These are phyloP conservation scores for Neoboletus subvelutipes DNA, from an alignment of 768 basidiomycete species.

Conservation along the genomic window DNA sequence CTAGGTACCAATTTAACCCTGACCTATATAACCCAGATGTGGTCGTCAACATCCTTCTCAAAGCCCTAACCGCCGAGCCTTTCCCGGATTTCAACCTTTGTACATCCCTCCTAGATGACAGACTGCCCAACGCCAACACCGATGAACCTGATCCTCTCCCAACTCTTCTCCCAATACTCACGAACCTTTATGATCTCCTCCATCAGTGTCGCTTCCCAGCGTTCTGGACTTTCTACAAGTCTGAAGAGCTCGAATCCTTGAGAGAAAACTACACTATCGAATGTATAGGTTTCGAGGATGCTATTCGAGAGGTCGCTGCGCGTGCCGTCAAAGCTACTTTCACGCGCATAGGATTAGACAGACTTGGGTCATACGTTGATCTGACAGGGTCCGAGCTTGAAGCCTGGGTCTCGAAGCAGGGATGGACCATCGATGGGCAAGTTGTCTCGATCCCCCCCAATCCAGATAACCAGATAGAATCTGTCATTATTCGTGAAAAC, in stretches of 20 bases:
- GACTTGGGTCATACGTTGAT: slow-evolving; percentile 72
- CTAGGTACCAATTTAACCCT: slow-evolving; percentile 94
- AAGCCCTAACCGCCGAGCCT: slow-evolving; percentile 81
- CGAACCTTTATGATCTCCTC: slow-evolving; percentile 65
- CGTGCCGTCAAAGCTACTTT: slow-evolving; percentile 79
- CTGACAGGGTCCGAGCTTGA: slow-evolving; percentile 62
- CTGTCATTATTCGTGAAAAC: slow-evolving; percentile 79
- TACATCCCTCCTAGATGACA: slow-evolving; percentile 87
- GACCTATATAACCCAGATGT: slow-evolving; percentile 92
- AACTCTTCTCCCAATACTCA: slow-evolving; percentile 63
- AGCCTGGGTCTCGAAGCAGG: slow-evolving; percentile 59
- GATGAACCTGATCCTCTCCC: slow-evolving; percentile 86
- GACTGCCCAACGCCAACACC: slow-evolving; percentile 48
- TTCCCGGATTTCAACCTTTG: slow-evolving; percentile 94
- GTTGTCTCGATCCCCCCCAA: slow-evolving; percentile 75
- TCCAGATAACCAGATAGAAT: slow-evolving; percentile 86
- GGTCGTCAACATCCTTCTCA: slow-evolving; percentile 91
- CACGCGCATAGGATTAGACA: slow-evolving; percentile 63
- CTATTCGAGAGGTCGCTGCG: slow-evolving; percentile 75
- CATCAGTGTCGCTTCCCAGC: slow-evolving; percentile 85
- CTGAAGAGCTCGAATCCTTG: slow-evolving; percentile 64
- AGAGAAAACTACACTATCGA: slow-evolving; percentile 88
- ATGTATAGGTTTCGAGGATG: slow-evolving; percentile 77
- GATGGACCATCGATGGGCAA: slow-evolving; percentile 62
- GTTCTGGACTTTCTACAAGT: slow-evolving; percentile 79